Evolutionary conservation across 1,139 yeast genomes (phyloP).

Genomic region (Sugiyamaella xylanicola): DNA sequence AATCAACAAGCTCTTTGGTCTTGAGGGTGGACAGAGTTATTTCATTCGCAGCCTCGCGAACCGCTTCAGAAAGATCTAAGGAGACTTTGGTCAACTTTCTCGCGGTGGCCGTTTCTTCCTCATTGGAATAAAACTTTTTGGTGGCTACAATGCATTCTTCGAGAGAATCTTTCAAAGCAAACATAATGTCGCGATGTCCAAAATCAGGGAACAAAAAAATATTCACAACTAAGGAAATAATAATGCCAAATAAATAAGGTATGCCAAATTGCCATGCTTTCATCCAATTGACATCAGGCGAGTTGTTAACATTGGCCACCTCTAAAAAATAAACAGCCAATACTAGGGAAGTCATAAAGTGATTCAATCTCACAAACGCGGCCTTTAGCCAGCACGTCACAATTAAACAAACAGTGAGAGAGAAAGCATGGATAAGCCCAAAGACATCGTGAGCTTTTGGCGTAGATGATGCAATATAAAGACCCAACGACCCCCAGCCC

Average conservation of each 20-base stretch:
- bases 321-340: conserved; percentile 44
- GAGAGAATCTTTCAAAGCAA: conserved; percentile 27
- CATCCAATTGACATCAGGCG: conserved; percentile 39
- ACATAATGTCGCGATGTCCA: conserved; percentile 41
- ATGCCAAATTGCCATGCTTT: conserved; percentile 48
- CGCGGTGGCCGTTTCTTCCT: conserved; percentile 27
- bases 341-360: conserved; percentile 45
- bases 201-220: conserved; percentile 45
- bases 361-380: conserved; percentile 46
- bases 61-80: conserved; percentile 45
- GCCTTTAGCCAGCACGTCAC: conserved; percentile 49
- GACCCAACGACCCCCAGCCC: conserved; percentile 50
- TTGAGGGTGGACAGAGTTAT: conserved; percentile 44
- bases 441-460: conserved; percentile 47
- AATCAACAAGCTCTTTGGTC: conserved; percentile 40
- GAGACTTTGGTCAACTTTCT: conserved; percentile 41
- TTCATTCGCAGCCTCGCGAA: conserved; percentile 50
- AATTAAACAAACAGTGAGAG: conserved; percentile 46
- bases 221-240: conserved; percentile 45
- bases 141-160: conserved; percentile 27
- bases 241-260: conserved; percentile 49
- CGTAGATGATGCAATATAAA: conserved; percentile 48
- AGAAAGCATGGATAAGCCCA: conserved; percentile 52
- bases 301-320: conserved; percentile 30
- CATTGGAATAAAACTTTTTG: conserved; percentile 24